These are phyloP conservation scores for Suhomyces sp. DNA, from an alignment of 805 yeast species.

Conservation along the genomic window DNA sequence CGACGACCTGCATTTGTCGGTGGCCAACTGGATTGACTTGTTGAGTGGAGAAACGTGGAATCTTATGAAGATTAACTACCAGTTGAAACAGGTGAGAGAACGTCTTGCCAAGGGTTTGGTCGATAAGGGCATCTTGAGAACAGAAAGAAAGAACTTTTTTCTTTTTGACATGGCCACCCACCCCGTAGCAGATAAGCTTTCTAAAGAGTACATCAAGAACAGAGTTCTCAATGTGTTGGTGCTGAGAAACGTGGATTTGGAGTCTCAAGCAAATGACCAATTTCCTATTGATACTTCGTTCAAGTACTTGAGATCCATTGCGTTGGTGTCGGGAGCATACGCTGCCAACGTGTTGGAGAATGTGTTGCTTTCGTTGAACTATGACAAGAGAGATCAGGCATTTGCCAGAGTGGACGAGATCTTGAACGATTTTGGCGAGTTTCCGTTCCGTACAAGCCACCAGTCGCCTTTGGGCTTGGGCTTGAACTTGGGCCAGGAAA, in stretches of 20 bases:
- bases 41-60: constrained; percentile 98
- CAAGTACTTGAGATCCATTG: constrained; percentile 71
- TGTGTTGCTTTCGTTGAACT: constrained; percentile 69
- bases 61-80: constrained; percentile 88
- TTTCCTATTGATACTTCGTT: constrained; percentile 69
- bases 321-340: constrained; percentile 83
- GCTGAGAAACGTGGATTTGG: constrained; percentile 60
- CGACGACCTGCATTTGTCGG: constrained; percentile 74
- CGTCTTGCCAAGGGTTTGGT: constrained; percentile 94
- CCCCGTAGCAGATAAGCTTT: constrained; percentile 82
- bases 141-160: constrained; percentile 92
- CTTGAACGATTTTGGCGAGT: constrained; percentile 75
- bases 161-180: constrained; percentile 98
- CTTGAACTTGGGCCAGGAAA: constrained; percentile 60
- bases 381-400: constrained; percentile 89
- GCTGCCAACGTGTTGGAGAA: constrained; percentile 97
- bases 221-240: constrained; percentile 71
- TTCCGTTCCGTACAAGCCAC: constrained; percentile 63
- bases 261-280: constrained; percentile 46
- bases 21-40: constrained; percentile 89
- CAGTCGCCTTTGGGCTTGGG: constrained; percentile 69
- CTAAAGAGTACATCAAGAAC: constrained; percentile 76
- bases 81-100: constrained; percentile 95
- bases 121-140: constrained; percentile 92
- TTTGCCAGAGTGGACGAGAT: constrained; percentile 93